Evolutionary conservation across 2,329 filamentous ascomycete species (phyloP), one percentile per base, ranked within the genome.

Genomic region (Meredithiella fracta): DNA sequence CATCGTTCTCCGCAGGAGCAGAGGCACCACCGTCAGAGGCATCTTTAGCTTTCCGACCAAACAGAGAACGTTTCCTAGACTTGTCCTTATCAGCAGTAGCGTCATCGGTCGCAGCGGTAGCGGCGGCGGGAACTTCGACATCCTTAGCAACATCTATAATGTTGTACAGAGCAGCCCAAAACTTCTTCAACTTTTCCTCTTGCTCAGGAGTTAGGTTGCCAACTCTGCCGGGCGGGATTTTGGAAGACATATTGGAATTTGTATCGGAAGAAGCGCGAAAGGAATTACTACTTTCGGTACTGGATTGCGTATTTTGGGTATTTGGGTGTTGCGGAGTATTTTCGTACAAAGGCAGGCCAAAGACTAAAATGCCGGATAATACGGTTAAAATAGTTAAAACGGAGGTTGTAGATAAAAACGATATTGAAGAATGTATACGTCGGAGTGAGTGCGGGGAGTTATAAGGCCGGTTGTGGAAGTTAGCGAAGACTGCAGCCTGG

Each of bases 121-220:
- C 20, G 38, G 25, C 17, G 9, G 14, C 11, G 11, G 37, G 15
- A 29, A 29, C 22, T 20, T 38, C 51, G 37, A 34, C 7, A 56
- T n/a, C 38, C 9, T 53, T 47, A 51, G 14, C 60, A 62, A 89
- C 75, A 26, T 84, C 86, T 65, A 85, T 89, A 47, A 95, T 74
- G 60, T 85, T 82, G 61, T 94, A 76, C 40, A 88, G 76, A 55
- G 82, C 73, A 14, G 76, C 69, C 92, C 92, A 98, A 62, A 97
- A 77, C 67, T 94, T 85, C 64, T 84, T 85, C 58, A 98, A 73
- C 71, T 94, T 96, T 60, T 79, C 78, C 64, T 95, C 87, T 70
- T 98, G 82, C 60, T 96, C 90, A 2, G 80, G 68, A n/a, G 90
- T 96, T 58, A 98, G 75, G 62, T 86, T 95, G 58, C 87, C 89